Base-by-base conservation (phyloP, 208 protist genomes). In the Wallacemonas sp. region DNA sequence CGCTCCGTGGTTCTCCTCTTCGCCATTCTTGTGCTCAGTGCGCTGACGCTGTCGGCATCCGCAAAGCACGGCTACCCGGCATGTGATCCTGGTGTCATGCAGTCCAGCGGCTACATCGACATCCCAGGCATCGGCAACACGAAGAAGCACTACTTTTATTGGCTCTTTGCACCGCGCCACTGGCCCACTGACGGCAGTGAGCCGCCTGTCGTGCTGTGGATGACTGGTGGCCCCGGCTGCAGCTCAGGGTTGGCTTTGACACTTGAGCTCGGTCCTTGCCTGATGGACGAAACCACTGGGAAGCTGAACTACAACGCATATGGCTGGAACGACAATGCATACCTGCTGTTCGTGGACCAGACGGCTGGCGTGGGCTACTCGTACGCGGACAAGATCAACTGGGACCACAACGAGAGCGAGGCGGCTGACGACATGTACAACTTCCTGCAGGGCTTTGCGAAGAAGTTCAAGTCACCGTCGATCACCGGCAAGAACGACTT, bases 211-310 rank as follows among this genome's bases (percentile, higher is more conserved):
- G 62, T 97, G 10, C 29, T 97, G 19, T 97, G 90, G 89, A 71
- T 97, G 63, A 92, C 81, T 17, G 95, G 94, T 57, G 93, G 95
- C 24, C 93, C 95, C 1, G 94, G 94, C 41, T 95, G 88, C 76
- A 85, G 79, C 61, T 85, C 79, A 12, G 39, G 26, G 13, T 44
- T 95, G 17, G 89, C 83, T 2, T 17, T 95, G 19, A 55, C 88
- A 17, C 62, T 39, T 8, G 89, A 95, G 72, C 87, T 90, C 58
- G 93, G 90, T 34, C 93, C 93, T 22, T 95, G 80, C 68, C 38
- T 73, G 21, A 58, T 94, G 59, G 85, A 91, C 62, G 72, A 78
- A 46, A 70, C 66, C 22, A 65, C 73, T 17, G 52, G 66, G 1
- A 37, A 76, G 19, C 57, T 71, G 27, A 55, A 85, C 55, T 71